Base-by-base conservation (phyloP, 768 basidiomycete genomes). In the Mycena crocata region DNA sequence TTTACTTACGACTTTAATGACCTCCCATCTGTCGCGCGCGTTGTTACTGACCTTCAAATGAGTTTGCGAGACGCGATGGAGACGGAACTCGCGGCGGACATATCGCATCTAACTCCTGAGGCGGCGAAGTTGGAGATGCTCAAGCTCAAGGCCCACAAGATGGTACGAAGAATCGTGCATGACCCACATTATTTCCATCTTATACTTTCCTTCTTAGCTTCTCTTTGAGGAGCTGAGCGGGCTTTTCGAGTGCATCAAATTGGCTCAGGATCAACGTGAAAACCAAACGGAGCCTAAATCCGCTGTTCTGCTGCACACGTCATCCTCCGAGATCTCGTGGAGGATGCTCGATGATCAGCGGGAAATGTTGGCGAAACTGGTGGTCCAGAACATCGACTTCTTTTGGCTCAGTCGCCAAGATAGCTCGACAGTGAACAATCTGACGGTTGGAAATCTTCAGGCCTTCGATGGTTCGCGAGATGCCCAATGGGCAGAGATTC, bases 1-100 rank as follows among this genome's bases (percentile, higher is more conserved):
- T 93, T 95, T 76, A 90, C 90, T 14, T 95, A 96, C 77, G 96
- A 97, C 80, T 95, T 96, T 74, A 90, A 89, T 14, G 91, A 95
- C 75, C 82, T 93, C 23, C 70, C 75, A 17, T 90, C 91, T 30
- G 91, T 90, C n/a, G 89, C 91, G 1, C 82, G 82, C 49, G 92
- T 93, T 35, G 87, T 94, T 30, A 82, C 86, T 45, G 86, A 87
- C 65, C 83, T 96, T 10, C 96, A 98, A 80, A 76, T 83, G 28
- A 89, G 90, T 5, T 83, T 98, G 46, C 86, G 94, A 46, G 88
- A 79, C 67, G 87, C 82, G 17, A 80, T 90, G 26, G 87, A 90
- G 71, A 87, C 84, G 5, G 84, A 83, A 65, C 74, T 76, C 50
- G 63, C 82, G 67, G 76, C 81, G 59, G 48, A 84, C 78, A 81